Conservation (phyloP, 345 rosid genomes). For the Cochlearia excelsa region DNA sequence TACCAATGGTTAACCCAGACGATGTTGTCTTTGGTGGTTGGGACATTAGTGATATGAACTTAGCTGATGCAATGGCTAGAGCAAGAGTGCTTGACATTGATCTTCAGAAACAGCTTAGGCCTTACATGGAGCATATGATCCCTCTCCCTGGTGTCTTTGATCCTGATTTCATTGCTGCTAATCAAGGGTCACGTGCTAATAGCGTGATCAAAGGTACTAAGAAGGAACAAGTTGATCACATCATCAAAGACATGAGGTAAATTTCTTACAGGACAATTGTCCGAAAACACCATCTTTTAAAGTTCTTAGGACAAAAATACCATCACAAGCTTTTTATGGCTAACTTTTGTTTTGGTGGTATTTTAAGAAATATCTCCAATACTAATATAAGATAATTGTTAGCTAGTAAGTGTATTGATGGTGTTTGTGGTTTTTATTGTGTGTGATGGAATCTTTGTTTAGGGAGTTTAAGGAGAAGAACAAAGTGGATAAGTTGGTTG, state of each 20-base stretch:
- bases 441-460: slow-evolving; percentile 2
- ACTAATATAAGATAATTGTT: not conserved
- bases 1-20: slow-evolving; percentile 97
- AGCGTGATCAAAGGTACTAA: slow-evolving; percentile 81
- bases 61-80: slow-evolving; percentile 97
- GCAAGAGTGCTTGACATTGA: slow-evolving; percentile 89
- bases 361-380: too few species aligned
- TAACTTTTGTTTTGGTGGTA: too few species aligned
- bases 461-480: slow-evolving; percentile 92
- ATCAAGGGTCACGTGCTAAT: slow-evolving; percentile 91
- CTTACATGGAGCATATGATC: slow-evolving; percentile 89
- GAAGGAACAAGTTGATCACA: slow-evolving; percentile 80
- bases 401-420: slow-evolving; percentile 12
- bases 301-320: too few species aligned
- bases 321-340: too few species aligned
- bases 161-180: slow-evolving; percentile 96
- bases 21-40: slow-evolving; percentile 93
- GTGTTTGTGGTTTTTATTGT: not conserved
- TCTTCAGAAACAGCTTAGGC: slow-evolving; percentile 87
- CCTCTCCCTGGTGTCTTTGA: slow-evolving; percentile 94
- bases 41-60: slow-evolving; percentile 96
- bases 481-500: slow-evolving; percentile 87
- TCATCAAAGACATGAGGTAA: slow-evolving; percentile 88
- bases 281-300: too few species aligned
- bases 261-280: too few species aligned